phyloP scores from a whole-genome alignment of 805 yeast species.

The Schwanniomyces yamadae region DNA sequence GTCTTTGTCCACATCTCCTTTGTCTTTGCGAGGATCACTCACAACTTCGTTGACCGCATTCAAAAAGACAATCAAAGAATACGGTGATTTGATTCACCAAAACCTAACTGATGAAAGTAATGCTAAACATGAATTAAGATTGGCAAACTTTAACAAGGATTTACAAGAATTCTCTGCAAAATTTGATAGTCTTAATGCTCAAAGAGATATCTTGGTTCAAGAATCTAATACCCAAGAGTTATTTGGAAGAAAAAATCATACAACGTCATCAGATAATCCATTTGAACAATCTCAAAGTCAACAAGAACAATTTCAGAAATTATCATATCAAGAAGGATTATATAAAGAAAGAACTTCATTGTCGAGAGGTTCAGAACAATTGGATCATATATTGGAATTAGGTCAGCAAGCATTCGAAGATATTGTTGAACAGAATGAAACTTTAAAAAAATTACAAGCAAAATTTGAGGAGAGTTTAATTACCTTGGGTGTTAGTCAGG shows the following conservation, averaged over 20 bases:
- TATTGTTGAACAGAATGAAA: conserved; percentile 78
- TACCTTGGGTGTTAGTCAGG: conserved; percentile 83
- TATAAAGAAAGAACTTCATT: conserved; percentile 65
- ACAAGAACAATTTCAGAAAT: conserved; percentile 22
- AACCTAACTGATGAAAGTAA: conserved; percentile 54
- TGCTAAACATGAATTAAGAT: conserved; percentile 52
- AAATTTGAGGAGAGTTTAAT: conserved; percentile 66
- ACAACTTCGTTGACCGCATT: conserved; percentile 80
- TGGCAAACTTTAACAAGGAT: conserved; percentile 54
- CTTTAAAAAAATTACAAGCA: conserved; percentile 59
- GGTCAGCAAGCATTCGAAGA: conserved; percentile 85
- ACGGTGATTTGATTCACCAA: conserved; percentile 56
- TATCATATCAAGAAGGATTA: conserved; percentile 59
- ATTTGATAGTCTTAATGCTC: conserved; percentile 53
- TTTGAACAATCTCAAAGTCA: conserved; percentile 34
- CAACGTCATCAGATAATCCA: conserved; percentile 45
- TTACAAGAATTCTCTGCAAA: conserved; percentile 45
- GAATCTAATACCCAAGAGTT: conserved; percentile 51
- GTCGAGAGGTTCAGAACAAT: conserved; percentile 69
- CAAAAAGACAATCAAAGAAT: conserved; percentile 72
- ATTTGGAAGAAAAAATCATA: conserved; percentile 48
- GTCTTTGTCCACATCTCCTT: conserved; percentile 65
- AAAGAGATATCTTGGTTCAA: conserved; percentile 53
- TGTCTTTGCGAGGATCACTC: conserved; percentile 72
- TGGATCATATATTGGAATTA: conserved; percentile 88